Percentiles rank a stretch among this genome's conserved stretches.
Evolutionary conservation across 768 basidiomycete species (phyloP).

Genomic region (Suillus subaureus): DNA sequence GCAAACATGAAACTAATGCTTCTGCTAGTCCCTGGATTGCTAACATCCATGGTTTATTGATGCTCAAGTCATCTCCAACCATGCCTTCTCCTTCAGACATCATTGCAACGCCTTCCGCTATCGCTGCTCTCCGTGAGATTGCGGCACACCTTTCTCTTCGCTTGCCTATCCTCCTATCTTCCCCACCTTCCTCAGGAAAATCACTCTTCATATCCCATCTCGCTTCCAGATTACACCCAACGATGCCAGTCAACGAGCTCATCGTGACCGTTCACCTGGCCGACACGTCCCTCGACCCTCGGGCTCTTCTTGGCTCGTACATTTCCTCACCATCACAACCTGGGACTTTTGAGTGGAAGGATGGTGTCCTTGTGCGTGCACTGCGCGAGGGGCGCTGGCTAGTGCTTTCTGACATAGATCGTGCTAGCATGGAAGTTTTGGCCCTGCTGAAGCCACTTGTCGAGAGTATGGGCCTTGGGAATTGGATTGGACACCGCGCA

Average conservation of each 20-base stretch:
- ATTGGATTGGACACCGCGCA: constrained; percentile 76
- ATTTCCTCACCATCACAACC: constrained; percentile 81
- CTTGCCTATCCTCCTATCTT: constrained; percentile 80
- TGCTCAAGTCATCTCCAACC: constrained; percentile 51
- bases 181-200: constrained; percentile 88
- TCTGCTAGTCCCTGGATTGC: constrained; percentile 52
- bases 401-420: constrained; percentile 90
- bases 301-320: constrained; percentile 91
- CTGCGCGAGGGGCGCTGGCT: constrained; percentile 93
- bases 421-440: constrained; percentile 86
- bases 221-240: constrained; percentile 63
- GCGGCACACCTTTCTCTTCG: constrained; percentile 67
- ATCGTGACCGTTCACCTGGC: constrained; percentile 88
- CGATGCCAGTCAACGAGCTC: constrained; percentile 49
- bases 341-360: constrained; percentile 95
- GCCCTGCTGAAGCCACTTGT: constrained; percentile 84
- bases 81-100: constrained; percentile 38
- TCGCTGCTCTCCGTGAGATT: constrained; percentile 59
- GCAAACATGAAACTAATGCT: constrained; percentile 4
- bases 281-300: constrained; percentile 93
- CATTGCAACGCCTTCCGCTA: constrained; percentile 66
- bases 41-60: constrained; percentile 67
- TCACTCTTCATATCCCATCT: constrained; percentile 78
- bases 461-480: constrained; percentile 67
- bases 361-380: constrained; percentile 88